These are phyloP conservation scores for Thraustochytrium striatum DNA, from an alignment of 352 stramenopile genomes.

Conservation along the genomic window DNA sequence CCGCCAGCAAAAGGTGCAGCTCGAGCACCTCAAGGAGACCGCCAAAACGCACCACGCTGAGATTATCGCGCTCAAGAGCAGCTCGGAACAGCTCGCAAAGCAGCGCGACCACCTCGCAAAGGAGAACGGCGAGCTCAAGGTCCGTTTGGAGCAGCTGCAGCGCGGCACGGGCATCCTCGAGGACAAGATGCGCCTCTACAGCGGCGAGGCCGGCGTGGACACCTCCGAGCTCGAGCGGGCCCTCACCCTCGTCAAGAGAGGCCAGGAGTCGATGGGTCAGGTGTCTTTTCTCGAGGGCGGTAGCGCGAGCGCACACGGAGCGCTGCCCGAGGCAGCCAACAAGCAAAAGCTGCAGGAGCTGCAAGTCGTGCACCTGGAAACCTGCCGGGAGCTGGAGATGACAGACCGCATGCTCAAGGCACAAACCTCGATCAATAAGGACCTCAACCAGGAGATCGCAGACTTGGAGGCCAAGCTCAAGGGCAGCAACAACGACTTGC, in stretches of 20 bases:
- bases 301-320: slow-evolving; percentile 42
- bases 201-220: slow-evolving; percentile 59
- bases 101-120: slow-evolving; percentile 58
- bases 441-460: slow-evolving; percentile 82
- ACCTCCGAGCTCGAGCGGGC: slow-evolving; percentile 60
- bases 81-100: slow-evolving; percentile 64
- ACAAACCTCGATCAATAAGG: slow-evolving; percentile 87
- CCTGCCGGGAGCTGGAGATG: slow-evolving; percentile 81
- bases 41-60: slow-evolving; percentile 71
- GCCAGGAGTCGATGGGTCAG: slow-evolving; percentile 50
- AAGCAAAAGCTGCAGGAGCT: slow-evolving; percentile 71
- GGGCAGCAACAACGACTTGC: slow-evolving; percentile 64
- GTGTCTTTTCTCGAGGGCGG: slow-evolving; percentile 59
- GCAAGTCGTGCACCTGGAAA: slow-evolving; percentile 78
- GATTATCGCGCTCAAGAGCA: slow-evolving; percentile 73
- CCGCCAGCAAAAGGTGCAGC: slow-evolving; percentile 68
- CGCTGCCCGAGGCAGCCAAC: slow-evolving; percentile 56
- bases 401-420: slow-evolving; percentile 87
- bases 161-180: slow-evolving; percentile 51
- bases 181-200: slow-evolving; percentile 58
- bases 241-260: slow-evolving; percentile 60
- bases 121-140: slow-evolving; percentile 63
- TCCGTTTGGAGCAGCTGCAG: slow-evolving; percentile 52
- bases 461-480: slow-evolving; percentile 58
- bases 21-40: slow-evolving; percentile 63